Base-by-base conservation (phyloP, 2,329 filamentous ascomycete genomes). In the Aspergillus japonicus region DNA sequence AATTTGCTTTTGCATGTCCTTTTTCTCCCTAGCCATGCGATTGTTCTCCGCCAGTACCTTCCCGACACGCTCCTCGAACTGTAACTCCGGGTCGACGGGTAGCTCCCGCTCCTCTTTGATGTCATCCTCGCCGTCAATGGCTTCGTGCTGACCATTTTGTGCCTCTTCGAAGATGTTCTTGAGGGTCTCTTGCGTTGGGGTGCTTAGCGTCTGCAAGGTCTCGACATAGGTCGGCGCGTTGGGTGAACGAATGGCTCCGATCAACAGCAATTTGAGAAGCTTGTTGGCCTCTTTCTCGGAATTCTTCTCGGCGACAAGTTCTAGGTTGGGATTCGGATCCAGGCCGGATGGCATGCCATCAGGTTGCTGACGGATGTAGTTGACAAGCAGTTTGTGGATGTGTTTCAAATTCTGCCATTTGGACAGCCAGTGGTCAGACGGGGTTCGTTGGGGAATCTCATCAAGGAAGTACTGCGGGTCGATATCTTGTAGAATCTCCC, bases 241-340 rank as follows among this genome's bases (percentile, higher is more conserved):
- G 26, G 84, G 82, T 12, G 86, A 86, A 69, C 83, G 81, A 63
- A 87, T 83, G 26, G 85, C 85, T n/a, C 82, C 82, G 59, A 87
- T 82, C 23, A 89, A 78, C 70, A 89, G 82, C 57, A 89, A 79
- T 60, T 85, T 85, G 47, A 89, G 77, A 54, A 89, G 78, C 78
- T 88, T 78, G 58, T 79, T 75, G 50, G 75, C 75, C 64, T 81
- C 78, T 59, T 75, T 75, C 33, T 73, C 65, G 26, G 78, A 76
- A 21, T 72, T 73, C 54, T 77, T 75, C 61, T 80, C 78, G 14
- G 78, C 79, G 58, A 81, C 74, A 11, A 76, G 72, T 68, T 81
- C 78, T 53, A 81, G 73, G 61, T 81, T 77, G n/a, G 78, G 78
- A 12, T 73, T 70, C 6, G 75, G 73, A 58, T 78, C 75, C 29